Conservation (phyloP, 176 grass and related monocot genomes). For the Areca catechu region DNA sequence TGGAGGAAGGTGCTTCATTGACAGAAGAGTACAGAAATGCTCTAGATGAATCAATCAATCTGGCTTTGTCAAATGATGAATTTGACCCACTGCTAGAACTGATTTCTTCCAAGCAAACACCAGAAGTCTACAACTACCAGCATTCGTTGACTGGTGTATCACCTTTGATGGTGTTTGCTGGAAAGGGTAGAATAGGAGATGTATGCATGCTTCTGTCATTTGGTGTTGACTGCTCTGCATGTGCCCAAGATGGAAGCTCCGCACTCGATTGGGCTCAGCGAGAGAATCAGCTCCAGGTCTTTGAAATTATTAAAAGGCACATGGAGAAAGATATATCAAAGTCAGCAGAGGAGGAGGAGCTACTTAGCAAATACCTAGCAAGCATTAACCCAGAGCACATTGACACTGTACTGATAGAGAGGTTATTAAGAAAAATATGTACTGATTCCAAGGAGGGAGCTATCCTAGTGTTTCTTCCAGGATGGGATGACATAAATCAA, state of each 20-base stretch:
- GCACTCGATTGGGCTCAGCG: conserved; percentile 69
- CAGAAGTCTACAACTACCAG: conserved; percentile 65
- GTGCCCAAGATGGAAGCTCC: conserved; percentile 49
- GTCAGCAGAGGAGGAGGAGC: conserved; percentile 51
- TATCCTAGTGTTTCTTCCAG: conserved; percentile 87
- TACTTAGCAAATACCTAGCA: conserved; percentile 75
- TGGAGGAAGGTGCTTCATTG: conserved; percentile 29
- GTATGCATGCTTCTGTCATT: conserved; percentile 91
- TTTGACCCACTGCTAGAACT: conserved; percentile 84
- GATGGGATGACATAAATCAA: conserved; percentile 97
- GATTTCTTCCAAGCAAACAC: conserved; percentile 63
- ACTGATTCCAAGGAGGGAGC: conserved; percentile 72
- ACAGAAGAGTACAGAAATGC: conserved; percentile 57
- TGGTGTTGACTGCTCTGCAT: conserved; percentile 70
- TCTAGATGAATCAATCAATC: conserved; percentile 83
- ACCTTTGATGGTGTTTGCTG: conserved; percentile 88
- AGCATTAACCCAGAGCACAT: conserved; percentile 65
- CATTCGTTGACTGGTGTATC: conserved; percentile 81
- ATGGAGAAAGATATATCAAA: conserved; percentile 44
- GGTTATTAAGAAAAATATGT: conserved; percentile 71
- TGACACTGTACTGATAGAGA: conserved; percentile 65
- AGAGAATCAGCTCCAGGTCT: conserved; percentile 62
- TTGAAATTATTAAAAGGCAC: conserved; percentile 67
- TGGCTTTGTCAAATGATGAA: conserved; percentile 79
- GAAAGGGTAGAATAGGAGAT: conserved; percentile 74